Evolutionary conservation across 2,329 filamentous ascomycete genomes (phyloP).

Genomic region (Fusarium xylarioides): DNA sequence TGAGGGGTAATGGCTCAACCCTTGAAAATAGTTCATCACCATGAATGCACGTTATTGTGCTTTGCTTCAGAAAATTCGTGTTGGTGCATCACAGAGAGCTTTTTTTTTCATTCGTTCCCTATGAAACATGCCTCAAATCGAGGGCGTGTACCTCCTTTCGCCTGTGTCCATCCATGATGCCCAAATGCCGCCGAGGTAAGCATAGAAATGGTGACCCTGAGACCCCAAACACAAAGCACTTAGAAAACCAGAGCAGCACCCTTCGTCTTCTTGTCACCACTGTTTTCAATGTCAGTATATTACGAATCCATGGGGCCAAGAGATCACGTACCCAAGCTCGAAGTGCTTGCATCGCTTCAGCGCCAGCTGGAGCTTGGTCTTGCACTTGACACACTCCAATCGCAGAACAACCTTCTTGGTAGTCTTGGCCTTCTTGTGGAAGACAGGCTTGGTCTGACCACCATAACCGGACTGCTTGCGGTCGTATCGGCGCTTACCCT

Average conservation of each 20-base stretch:
- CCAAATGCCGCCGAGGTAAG: conserved; percentile 56
- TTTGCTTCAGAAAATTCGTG: conserved; percentile 22
- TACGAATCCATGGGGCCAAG: neutral
- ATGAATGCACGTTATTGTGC: neutral
- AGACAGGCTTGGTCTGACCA: conserved; percentile 99
- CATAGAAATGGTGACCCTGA: conserved; percentile 51
- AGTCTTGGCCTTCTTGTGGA: conserved; percentile 99
- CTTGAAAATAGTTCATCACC: conserved; percentile 4
- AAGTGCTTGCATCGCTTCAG: conserved; percentile 99
- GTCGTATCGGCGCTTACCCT: conserved; percentile 99
- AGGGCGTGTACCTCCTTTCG: conserved; percentile 59
- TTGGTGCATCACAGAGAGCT: conserved; percentile 41
- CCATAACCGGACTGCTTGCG: conserved; percentile 99
- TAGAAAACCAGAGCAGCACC: conserved; percentile 99
- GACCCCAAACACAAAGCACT: conserved; percentile 62
- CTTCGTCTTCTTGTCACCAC: conserved; percentile 99
- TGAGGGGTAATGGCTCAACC: conserved; percentile 11
- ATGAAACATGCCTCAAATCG: conserved; percentile 54
- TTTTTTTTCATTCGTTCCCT: conserved; percentile 54
- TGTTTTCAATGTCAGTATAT: conserved; percentile 60
- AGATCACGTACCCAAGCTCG: conserved; percentile 86
- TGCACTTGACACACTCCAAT: conserved; percentile 97
- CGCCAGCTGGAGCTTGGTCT: conserved; percentile 96
- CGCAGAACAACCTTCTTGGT: conserved; percentile 99
- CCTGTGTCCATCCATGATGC: conserved; percentile 61